A percentile compares a stretch with the other conserved stretches of the same genome.
Conservation (phyloP, 352 stramenopile genomes). For the Globisporangium irregulare region DNA sequence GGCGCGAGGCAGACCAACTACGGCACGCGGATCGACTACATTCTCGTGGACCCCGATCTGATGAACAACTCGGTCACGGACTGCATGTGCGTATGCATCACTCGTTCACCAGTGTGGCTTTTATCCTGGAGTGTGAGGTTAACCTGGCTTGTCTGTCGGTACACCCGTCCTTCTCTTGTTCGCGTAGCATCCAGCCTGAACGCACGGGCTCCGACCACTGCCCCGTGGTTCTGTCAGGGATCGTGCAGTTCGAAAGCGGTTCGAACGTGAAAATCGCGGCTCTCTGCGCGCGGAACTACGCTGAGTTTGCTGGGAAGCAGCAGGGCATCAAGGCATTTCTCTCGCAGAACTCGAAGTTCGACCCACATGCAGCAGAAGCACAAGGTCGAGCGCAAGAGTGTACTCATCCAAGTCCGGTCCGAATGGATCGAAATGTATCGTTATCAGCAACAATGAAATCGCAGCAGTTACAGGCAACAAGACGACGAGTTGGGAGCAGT, state of each 20-base stretch:
- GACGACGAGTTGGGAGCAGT: background rate
- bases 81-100: constrained; percentile 45
- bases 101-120: too few species aligned
- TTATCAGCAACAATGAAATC: background rate
- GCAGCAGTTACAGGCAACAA: background rate
- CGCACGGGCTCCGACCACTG: constrained; percentile 79
- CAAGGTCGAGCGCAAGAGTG: background rate
- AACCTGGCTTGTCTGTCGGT: background rate
- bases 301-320: constrained; percentile 76
- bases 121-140: background rate
- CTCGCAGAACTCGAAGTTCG: background rate
- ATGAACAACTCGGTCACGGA: constrained; percentile 37
- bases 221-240: constrained; percentile 50
- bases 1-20: constrained; percentile 88
- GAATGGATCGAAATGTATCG: background rate
- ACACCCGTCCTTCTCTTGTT: background rate
- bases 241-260: constrained; percentile 30
- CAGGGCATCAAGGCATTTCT: constrained; percentile 60
- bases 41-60: constrained; percentile 66
- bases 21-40: constrained; percentile 90
- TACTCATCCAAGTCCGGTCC: background rate
- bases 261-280: constrained; percentile 28
- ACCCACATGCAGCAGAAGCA: constrained; percentile 2
- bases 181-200: constrained; percentile 43
- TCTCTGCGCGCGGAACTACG: constrained; percentile 67